Evolutionary conservation across 1,139 yeast species (phyloP).

Genomic region (Geotrichum klebahnii): DNA sequence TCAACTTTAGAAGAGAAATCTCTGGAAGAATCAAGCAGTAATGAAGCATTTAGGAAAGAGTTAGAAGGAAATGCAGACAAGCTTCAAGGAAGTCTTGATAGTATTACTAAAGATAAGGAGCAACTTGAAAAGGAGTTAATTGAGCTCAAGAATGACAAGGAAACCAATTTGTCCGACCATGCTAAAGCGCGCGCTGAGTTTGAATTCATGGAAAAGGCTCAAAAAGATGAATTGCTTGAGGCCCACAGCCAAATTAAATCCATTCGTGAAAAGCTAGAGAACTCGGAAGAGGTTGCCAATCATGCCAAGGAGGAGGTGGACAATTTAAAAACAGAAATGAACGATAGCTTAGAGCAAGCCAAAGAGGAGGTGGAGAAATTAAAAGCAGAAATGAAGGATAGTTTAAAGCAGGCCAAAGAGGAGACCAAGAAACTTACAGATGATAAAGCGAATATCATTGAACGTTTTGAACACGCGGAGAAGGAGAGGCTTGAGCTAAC

Average conservation of each 20-base stretch:
- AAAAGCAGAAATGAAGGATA: constrained; percentile 1
- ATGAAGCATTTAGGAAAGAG: not conserved
- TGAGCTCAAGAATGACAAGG: not conserved
- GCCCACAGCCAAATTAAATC: constrained; percentile 2
- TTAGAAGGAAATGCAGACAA: not conserved
- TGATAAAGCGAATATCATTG: not conserved
- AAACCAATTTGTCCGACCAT: not conserved
- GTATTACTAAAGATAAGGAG: not conserved
- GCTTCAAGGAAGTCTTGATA: not conserved
- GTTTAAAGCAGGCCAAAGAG: not conserved
- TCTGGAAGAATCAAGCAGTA: not conserved
- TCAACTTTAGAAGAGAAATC: not conserved
- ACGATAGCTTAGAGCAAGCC: constrained; percentile 11
- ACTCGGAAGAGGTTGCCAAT: not conserved
- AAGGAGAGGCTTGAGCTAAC: constrained; percentile 14
- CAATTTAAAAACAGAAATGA: not conserved
- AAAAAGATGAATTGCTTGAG: not conserved
- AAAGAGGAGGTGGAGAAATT: constrained; percentile 16
- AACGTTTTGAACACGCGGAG: constrained; percentile 5
- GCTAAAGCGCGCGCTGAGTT: not conserved
- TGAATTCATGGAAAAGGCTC: constrained; percentile 5
- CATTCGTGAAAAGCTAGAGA: not conserved
- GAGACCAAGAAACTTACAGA: constrained; percentile 1
- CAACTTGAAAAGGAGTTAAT: constrained; percentile 4
- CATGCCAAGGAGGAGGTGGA: not conserved